Evolutionary conservation across 2,329 filamentous ascomycete genomes (phyloP), one percentile per base, ranked within the genome.

Genomic region (Trichoderma lentiforme): DNA sequence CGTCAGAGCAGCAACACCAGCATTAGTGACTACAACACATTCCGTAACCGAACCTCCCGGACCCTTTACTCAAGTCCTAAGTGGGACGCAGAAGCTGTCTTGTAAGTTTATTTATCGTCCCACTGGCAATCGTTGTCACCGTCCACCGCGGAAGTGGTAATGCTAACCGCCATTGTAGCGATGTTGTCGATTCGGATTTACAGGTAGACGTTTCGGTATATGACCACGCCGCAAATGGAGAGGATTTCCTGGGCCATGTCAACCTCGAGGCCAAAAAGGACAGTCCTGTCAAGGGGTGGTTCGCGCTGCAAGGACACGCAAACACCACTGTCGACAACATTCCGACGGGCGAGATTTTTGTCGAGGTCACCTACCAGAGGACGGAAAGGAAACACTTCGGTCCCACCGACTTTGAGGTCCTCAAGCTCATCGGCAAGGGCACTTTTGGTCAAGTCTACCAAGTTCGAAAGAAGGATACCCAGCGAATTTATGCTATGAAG

Each of bases 371-470:
- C 24, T 99, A 96, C 81, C 93, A 97, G 78, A 91, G 91, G 79
- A 91, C 92, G 1, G 94, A 97, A 74, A 95, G 93, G 85, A 97
- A 91, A 81, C 93, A 96, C 74, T 97, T 95, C 78, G 96, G 96
- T 2, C 96, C 96, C 3, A 94, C 94, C 76, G 96, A 99, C 80
- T 99, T 99, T 82, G 91, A 97, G 77, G 97, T 99, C 67, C 84
- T 99, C 73, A 96, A 97, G 81, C 89, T 99, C 71, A 98, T 99
- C 75, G 96, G 96, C 74, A 98, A 98, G 83, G 96, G 96, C 70
- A 99, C 96, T 0, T 99, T 99, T 80, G 96, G 96, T 1, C 96
- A 99, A 81, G 96, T 99, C 2, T 99, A 98, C 80, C 96, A 99
- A 81, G 96, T 99, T 7, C 92, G 94, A 77, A 99, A 99, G 88